These are phyloP conservation scores for Coemansia guatemalensis DNA, from an alignment of 192 early-diverging fungal genomes.

Conservation along the genomic window DNA sequence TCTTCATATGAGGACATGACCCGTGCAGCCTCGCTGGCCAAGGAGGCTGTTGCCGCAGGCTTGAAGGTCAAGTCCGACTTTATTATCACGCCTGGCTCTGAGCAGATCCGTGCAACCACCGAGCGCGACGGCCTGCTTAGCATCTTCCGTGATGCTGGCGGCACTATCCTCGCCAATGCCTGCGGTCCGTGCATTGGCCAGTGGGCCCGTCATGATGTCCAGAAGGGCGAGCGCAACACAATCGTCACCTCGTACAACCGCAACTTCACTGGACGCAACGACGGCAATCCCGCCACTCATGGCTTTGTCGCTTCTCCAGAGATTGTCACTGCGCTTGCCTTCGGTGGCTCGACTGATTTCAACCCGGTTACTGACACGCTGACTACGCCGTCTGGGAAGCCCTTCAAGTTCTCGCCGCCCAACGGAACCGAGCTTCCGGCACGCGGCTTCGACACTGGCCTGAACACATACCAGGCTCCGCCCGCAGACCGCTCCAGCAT, in stretches of 20 bases:
- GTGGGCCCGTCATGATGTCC: constrained; percentile 96
- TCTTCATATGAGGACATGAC: constrained; percentile 98
- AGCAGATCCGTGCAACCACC: constrained; percentile 97
- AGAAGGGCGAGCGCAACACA: constrained; percentile 96
- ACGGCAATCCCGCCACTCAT: constrained; percentile 95
- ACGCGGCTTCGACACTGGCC: constrained; percentile 91
- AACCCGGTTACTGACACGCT: constrained; percentile 92
- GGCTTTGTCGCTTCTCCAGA: constrained; percentile 96
- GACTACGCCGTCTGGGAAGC: constrained; percentile 83
- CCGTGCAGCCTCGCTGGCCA: constrained; percentile 84
- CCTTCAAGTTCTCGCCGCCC: constrained; percentile 90
- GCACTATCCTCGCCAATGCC: constrained; percentile 92
- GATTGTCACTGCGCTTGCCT: constrained; percentile 92
- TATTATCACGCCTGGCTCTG: constrained; percentile 94
- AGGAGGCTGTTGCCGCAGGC: constrained; percentile 78
- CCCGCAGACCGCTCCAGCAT: constrained; percentile 78
- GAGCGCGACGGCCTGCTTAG: constrained; percentile 86
- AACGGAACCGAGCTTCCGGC: constrained; percentile 86
- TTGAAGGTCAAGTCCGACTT: constrained; percentile 81
- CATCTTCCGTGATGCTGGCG: constrained; percentile 75
- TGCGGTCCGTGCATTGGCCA: constrained; percentile 99
- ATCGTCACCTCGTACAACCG: constrained; percentile 99
- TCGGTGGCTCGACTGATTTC: constrained; percentile 91
- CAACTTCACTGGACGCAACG: constrained; percentile 99
- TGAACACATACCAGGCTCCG: constrained; percentile 93